Percentiles rank a stretch among this genome's conserved stretches.
Evolutionary conservation across 2,329 filamentous ascomycete genomes (phyloP).

Genomic region (Rhinocladiella similis): DNA sequence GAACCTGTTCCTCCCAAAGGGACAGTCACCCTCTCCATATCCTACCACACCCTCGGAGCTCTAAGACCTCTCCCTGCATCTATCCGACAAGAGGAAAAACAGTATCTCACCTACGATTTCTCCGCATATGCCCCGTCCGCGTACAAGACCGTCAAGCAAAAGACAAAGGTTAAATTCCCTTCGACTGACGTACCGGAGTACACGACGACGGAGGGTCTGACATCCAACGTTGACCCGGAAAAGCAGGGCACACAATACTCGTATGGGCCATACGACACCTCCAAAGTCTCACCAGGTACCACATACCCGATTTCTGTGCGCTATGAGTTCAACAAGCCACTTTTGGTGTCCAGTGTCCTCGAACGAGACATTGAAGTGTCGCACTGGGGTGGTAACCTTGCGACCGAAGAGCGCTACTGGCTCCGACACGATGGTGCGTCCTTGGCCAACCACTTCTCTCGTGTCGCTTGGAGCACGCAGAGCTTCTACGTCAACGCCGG

Average conservation of each 20-base stretch:
- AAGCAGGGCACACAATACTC: constrained; percentile 83
- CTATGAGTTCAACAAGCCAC: constrained; percentile 93
- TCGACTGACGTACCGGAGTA: constrained; percentile 79
- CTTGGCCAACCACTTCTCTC: constrained; percentile 69
- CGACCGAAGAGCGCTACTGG: constrained; percentile 91
- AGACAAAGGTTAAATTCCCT: constrained; percentile 92
- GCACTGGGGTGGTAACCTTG: constrained; percentile 96
- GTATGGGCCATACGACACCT: constrained; percentile 79
- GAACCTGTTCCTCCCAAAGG: constrained; percentile 71
- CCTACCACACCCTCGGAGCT: constrained; percentile 77
- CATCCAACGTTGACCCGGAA: constrained; percentile 66
- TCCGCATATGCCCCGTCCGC: constrained; percentile 80
- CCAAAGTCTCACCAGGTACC: constrained; percentile 73
- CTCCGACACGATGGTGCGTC: constrained; percentile 84
- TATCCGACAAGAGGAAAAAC: constrained; percentile 81
- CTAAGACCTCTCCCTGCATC: constrained; percentile 76
- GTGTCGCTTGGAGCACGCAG: constrained; percentile 72
- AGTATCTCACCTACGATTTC: constrained; percentile 84
- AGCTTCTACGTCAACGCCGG: constrained; percentile 59
- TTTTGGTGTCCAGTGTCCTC: constrained; percentile 74
- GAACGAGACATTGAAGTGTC: constrained; percentile 94
- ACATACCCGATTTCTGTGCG: constrained; percentile 72
- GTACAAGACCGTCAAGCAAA: constrained; percentile 87
- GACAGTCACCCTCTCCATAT: constrained; percentile 84
- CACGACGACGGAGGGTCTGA: constrained; percentile 65